Base-by-base conservation (phyloP, 148 eudicot genomes). In the Camellia japonica region DNA sequence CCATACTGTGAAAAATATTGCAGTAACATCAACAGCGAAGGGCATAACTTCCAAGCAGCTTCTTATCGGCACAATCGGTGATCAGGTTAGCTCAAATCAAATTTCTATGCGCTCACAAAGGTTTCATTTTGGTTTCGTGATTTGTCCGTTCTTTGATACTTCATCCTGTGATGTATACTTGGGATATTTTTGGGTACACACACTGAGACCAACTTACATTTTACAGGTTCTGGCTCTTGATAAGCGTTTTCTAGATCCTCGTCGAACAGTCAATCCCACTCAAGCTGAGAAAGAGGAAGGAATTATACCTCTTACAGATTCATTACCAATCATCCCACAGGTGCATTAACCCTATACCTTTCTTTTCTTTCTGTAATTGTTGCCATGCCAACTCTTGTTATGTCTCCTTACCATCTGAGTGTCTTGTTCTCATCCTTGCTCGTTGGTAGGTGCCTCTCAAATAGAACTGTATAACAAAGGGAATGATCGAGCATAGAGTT, bases 221-320 rank as follows among this genome's bases (percentile, higher is more conserved):
- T 82, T 75, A 42, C 89, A 97, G 99, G 93, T 97, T 83, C 86
- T 97, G 92, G 98, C 98, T 73, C 99, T 97, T 86, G 98, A 97
- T 82, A 97, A 97, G 88, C 95, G 99, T 68, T 92, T 88, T 84
- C 69, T 97, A 76, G 99, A 97, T 84, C 99, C 99, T 80, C 91
- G 99, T 73, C 89, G 99, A 68, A 90, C 99, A 73, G 60, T 87
- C 51, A 94, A 90, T 79, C 99, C 99, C 73, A 91, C 98, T n/a
- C 90, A 83, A 74, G 97, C 94, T 76, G 99, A 97, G 87, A 91
- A 85, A 85, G 99, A 97, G 86, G 99, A 97, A 86, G 99, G 99
- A 83, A 85, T 97, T 55, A 85, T 97, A 74, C 99, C 98, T 68
- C 91, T 94, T 69, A 90, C 99, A 41, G 99, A 97, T 90, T 77